phyloP scores from a whole-genome alignment of 164 flowering plant genomes.

The Cinnamomum chago region DNA sequence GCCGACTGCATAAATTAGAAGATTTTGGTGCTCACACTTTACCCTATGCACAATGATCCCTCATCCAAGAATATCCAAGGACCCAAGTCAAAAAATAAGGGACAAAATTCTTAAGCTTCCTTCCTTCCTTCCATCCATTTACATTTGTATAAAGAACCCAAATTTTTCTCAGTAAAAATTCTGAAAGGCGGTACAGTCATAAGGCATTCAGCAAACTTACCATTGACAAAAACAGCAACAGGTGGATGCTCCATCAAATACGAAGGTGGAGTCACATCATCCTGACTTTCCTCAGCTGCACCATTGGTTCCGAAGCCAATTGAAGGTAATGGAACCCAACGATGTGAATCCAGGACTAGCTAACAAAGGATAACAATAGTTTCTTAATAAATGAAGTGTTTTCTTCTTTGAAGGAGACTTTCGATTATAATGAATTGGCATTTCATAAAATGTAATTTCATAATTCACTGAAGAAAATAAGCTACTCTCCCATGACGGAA shows the following conservation, averaged over 20 bases:
- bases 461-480: not conserved
- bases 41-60: not conserved
- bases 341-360: slow-evolving; percentile 95
- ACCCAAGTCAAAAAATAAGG: not conserved
- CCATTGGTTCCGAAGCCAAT: slow-evolving; percentile 65
- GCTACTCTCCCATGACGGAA: not conserved
- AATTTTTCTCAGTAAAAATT: not conserved
- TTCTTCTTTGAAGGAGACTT: slow-evolving; percentile 1
- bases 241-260: slow-evolving; percentile 97
- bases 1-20: not conserved
- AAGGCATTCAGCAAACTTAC: slow-evolving; percentile 29
- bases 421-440: not conserved
- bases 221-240: slow-evolving; percentile 92
- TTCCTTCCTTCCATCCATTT: not conserved
- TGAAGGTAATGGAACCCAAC: slow-evolving; percentile 94
- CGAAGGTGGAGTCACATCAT: slow-evolving; percentile 91
- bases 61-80: not conserved
- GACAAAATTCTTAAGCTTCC: not conserved
- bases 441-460: not conserved
- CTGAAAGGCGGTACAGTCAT: not conserved
- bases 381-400: not conserved
- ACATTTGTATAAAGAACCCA: not conserved
- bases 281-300: slow-evolving; percentile 63
- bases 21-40: not conserved
- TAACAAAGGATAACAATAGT: slow-evolving; percentile 23